Conservation (phyloP, 768 basidiomycete species). For the Leccinum longicurvipes region DNA sequence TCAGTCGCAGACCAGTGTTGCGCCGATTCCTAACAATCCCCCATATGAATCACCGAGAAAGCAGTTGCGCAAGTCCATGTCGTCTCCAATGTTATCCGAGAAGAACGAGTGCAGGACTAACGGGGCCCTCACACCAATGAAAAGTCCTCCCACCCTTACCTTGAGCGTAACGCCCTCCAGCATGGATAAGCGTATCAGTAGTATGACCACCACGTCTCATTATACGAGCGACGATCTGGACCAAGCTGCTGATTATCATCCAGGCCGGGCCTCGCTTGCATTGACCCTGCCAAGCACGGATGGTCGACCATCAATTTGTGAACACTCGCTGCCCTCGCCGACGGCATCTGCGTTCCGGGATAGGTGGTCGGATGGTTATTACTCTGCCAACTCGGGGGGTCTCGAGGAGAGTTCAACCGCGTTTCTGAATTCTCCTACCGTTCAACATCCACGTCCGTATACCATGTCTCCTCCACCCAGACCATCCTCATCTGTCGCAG, state of each 20-base stretch:
- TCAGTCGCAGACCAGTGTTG: constrained; percentile 54
- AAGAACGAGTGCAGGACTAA: constrained; percentile 35
- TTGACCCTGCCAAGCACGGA: constrained; percentile 43
- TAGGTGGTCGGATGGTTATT: constrained; percentile 36
- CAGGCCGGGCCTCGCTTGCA: constrained; percentile 46
- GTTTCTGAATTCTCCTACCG: constrained; percentile 22
- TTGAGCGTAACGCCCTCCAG: constrained; percentile 31
- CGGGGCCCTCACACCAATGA: constrained; percentile 28
- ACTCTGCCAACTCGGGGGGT: constrained; percentile 26
- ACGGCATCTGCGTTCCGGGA: constrained; percentile 81
- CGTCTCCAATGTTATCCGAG: constrained; percentile 53
- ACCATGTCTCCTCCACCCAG: constrained; percentile 57
- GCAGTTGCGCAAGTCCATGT: constrained; percentile 46
- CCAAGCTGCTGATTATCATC: constrained; percentile 24
- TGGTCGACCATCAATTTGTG: constrained; percentile 55
- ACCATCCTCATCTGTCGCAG: constrained; percentile 58
- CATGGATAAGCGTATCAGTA: constrained; percentile 25
- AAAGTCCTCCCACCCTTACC: constrained; percentile 44
- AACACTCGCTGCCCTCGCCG: constrained; percentile 69
- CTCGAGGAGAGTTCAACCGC: constrained; percentile 9
- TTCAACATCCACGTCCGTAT: constrained; percentile 19
- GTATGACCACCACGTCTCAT: constrained; percentile 22
- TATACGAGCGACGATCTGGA: constrained; percentile 42
- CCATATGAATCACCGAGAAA: constrained; percentile 13
- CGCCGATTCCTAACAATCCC: constrained; percentile 15